Conservation (phyloP, 805 yeast species). For the Metschnikowia peoriensis region DNA sequence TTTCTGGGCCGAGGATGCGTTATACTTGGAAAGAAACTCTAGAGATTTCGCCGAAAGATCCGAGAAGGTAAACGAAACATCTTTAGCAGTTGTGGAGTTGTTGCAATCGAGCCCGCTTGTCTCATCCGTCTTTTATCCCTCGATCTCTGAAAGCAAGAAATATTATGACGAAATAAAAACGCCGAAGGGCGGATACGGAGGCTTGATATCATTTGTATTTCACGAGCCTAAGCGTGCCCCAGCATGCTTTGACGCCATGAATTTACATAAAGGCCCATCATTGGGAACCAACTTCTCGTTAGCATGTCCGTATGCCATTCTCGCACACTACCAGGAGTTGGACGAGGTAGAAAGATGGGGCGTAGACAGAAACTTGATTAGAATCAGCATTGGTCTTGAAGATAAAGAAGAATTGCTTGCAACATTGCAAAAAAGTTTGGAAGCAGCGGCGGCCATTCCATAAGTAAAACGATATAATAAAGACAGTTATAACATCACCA, state of each 20-base stretch:
- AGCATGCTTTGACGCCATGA: slow-evolving; percentile 68
- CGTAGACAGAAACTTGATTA: slow-evolving; percentile 70
- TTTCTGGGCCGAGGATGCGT: slow-evolving; percentile 93
- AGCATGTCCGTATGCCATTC: slow-evolving; percentile 84
- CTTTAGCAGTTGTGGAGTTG: slow-evolving; percentile 53
- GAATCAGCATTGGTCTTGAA: slow-evolving; percentile 86
- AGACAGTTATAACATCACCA: neutral
- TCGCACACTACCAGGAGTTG: slow-evolving; percentile 81
- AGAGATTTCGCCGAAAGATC: slow-evolving; percentile 78
- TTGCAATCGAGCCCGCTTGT: slow-evolving; percentile 53
- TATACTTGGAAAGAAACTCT: slow-evolving; percentile 87
- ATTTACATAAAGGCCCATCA: slow-evolving; percentile 83
- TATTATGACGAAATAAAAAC: slow-evolving; percentile 73
- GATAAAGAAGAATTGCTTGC: slow-evolving; percentile 52
- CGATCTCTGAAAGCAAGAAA: slow-evolving; percentile 47
- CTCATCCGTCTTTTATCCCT: slow-evolving; percentile 71
- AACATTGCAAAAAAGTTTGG: slow-evolving; percentile 17
- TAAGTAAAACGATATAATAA: neutral
- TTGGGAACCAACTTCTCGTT: slow-evolving; percentile 87
- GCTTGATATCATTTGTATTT: slow-evolving; percentile 74
- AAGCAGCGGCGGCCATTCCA: slow-evolving; percentile 8
- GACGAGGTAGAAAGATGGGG: slow-evolving; percentile 82
- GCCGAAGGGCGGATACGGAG: slow-evolving; percentile 84
- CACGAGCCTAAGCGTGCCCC: slow-evolving; percentile 61
- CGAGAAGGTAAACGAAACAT: slow-evolving; percentile 51